Base-by-base conservation (phyloP, 148 eudicot species). In the Camellia lanceoleosa region DNA sequence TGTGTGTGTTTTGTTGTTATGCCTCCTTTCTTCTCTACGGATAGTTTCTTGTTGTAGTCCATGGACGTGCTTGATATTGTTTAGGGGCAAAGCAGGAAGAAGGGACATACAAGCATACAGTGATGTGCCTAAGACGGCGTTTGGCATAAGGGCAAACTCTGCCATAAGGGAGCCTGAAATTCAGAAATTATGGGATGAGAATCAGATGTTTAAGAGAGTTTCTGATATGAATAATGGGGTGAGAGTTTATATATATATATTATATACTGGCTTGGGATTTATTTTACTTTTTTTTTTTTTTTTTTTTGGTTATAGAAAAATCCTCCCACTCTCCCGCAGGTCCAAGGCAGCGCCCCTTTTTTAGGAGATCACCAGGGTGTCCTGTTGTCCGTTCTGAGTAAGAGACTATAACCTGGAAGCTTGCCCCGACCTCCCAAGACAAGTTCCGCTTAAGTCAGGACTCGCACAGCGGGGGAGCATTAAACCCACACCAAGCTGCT, bases 161-260 rank as follows among this genome's bases (percentile, higher is more conserved):
- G 65, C 90, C 20, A 83, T 78, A 30, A 90, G 93, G 89, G 99
- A 97, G 80, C 99, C 99, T 78, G 99, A 97, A 88, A 86, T 97
- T 85, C 99, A 97, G 82, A 94, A 91, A 86, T 49, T 97, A 81
- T 97, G 99, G 99, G 98, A 94, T 82, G 99, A 93, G 73, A 91
- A 91, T 71, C 93, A 94, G 85, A 89, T 97, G 68, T 92, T 88
- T 78, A 92, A 89, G 80, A 90, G 88, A 87, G 90, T 88, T 56
- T 80, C 86, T 58, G 94, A 90, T 8, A 89, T 84, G 80, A 97
- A 97, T 80, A 87, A 74, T 51, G 95, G 97, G 91, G 99, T 91
- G 77, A 88, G 91, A 84, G 82, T 7, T 52, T 12, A 30, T 30
- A 30, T 30, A 30, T 30, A 30, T 30, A 30, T 30, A 30, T 74